phyloP scores from a whole-genome alignment of 2,329 filamentous ascomycete species.

The Colletotrichum australisinense region DNA sequence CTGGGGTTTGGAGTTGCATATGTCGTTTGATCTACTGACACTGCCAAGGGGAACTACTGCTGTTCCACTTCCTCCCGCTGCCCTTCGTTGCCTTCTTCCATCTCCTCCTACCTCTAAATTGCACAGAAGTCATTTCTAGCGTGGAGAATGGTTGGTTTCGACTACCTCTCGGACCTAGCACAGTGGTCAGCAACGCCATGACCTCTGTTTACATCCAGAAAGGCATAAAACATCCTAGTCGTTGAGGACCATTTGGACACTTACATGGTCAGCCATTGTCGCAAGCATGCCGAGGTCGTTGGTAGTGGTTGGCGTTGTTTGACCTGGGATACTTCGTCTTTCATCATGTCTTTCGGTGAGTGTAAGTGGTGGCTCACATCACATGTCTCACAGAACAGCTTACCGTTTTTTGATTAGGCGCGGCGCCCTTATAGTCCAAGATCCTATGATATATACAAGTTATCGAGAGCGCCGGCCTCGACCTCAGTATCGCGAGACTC shows the following conservation, averaged over 20 bases:
- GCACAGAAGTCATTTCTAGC: conserved; percentile 37
- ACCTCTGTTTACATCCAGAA: conserved; percentile 42
- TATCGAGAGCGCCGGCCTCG: conserved; percentile 73
- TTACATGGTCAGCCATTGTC: conserved; percentile 31
- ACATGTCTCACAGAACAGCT: conserved; percentile 45
- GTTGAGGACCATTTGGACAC: conserved; percentile 38
- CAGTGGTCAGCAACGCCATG: conserved; percentile 41
- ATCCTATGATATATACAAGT: conserved; percentile 49
- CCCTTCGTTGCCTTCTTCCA: neutral
- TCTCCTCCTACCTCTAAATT: conserved; percentile 25
- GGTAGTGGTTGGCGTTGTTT: conserved; percentile 44
- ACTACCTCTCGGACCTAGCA: conserved; percentile 44
- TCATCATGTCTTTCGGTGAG: conserved; percentile 39
- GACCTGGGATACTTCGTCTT: conserved; percentile 51
- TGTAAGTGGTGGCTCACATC: conserved; percentile 50
- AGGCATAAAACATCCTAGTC: conserved; percentile 42
- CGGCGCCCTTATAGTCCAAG: conserved; percentile 39
- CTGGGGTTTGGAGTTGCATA: neutral
- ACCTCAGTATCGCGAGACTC: conserved; percentile 79
- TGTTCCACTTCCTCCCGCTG: neutral
- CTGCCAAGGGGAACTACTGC: neutral
- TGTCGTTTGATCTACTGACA: conserved; percentile 4
- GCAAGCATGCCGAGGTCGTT: conserved; percentile 45
- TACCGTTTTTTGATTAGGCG: too few relatives aligned
- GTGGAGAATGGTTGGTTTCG: conserved; percentile 40